These are phyloP conservation scores for Bullera alba DNA, from an alignment of 768 basidiomycete species.

Conservation along the genomic window DNA sequence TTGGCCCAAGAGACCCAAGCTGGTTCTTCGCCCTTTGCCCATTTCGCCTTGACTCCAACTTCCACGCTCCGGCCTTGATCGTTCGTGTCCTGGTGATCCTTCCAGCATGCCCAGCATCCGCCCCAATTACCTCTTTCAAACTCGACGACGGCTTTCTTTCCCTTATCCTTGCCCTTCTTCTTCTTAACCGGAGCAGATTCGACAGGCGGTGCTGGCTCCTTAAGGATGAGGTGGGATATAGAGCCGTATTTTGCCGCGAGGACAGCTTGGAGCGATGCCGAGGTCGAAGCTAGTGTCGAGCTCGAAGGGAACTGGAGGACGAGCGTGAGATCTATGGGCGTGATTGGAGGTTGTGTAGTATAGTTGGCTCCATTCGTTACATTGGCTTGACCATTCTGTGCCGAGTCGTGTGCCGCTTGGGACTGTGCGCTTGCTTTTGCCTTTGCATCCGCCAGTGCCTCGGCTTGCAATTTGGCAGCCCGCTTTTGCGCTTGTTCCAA, in stretches of 20 bases:
- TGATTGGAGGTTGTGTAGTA: constrained; percentile 17
- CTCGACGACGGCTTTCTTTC: constrained; percentile 32
- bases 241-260: constrained; percentile 32
- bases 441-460: not conserved
- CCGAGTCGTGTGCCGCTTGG: not conserved
- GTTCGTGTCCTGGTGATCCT: constrained; percentile 24
- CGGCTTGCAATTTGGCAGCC: constrained; percentile 14
- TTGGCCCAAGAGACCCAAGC: constrained; percentile 38
- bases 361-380: constrained; percentile 1
- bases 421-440: not conserved
- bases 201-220: constrained; percentile 10
- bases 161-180: constrained; percentile 28
- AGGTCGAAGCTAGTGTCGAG: constrained; percentile 3
- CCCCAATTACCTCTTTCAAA: constrained; percentile 39
- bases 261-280: constrained; percentile 6
- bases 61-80: constrained; percentile 7
- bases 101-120: constrained; percentile 42
- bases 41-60: constrained; percentile 33
- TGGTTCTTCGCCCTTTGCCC: constrained; percentile 26
- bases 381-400: not conserved
- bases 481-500: constrained; percentile 34
- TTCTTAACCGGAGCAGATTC: constrained; percentile 6
- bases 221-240: constrained; percentile 26
- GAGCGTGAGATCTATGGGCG: constrained; percentile 34
- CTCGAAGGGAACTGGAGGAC: constrained; percentile 31